Evolutionary conservation across 441 rosid species (phyloP), one percentile per base, ranked within the genome.

Genomic region (Pelargonium fulgidum): DNA sequence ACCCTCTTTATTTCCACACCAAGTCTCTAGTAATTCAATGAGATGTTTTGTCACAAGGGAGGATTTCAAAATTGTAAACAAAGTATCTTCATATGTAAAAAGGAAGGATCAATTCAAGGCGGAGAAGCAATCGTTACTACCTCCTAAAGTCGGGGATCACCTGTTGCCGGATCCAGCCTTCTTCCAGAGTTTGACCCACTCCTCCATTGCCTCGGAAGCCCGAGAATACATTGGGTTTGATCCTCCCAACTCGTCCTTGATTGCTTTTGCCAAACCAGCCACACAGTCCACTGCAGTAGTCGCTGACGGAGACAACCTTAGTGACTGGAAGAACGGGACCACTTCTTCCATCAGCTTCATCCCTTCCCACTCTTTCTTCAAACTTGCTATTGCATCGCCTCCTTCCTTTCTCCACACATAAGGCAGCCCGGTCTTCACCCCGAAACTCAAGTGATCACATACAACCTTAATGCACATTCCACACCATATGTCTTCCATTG

Each of bases 301-400:
- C 11, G 89, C 90, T 50, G 87, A 72, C 72, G n/a, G 71, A 0
- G 95, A 80, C 78, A 89, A 62, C 73, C 81, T 86, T 65, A 91
- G 29, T 0, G 89, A 77, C 84, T 89, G 93, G 61, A 93, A 93
- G 84, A 89, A 91, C 0, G 95, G 91, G 26, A 91, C 87, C 26
- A 91, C 84, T 70, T 87, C 91, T 85, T 93, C 99, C 97, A 88
- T 91, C 74, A 85, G 86, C 84, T 87, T 93, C 82, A 93, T 84
- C 8, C 97, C 97, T 82, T 91, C 92, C 99, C 99, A 93, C 76
- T 93, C 96, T 73, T 93, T 93, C 78, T 88, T 91, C 85, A 91
- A 73, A 74, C 97, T 93, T 66, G 88, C 92, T 33, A 88, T 78
- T 0, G 97, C 91, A 73, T 83, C 78, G 5, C 96, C 96, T 70